Base-by-base conservation (phyloP, 768 basidiomycete genomes). In the Suillus plorans region DNA sequence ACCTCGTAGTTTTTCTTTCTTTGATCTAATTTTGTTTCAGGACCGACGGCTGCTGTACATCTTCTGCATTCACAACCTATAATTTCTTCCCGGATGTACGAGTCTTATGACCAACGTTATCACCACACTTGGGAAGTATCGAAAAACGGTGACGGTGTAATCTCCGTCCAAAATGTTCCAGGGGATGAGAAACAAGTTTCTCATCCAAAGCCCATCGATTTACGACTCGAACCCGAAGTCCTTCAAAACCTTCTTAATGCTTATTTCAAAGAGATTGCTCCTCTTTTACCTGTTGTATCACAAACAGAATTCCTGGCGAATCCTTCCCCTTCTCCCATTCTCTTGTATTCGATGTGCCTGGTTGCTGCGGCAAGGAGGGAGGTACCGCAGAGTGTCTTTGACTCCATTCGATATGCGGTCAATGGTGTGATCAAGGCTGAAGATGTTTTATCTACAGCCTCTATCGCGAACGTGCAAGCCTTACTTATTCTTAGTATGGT, bases 331-430 rank as follows among this genome's bases (percentile, higher is more conserved):
- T 86, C 94, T 3, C 88, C 91, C 5, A 82, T 99, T 28, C 78
- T 99, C 64, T 84, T 99, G 25, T 98, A 98, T 76, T 89, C 94
- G 44, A 95, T 99, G 78, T 98, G 95, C 76, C 89, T 95, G 37
- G 89, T 98, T 49, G 93, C 96, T 22, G 92, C 93, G 18, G 89
- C 94, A 37, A 85, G 91, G 62, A 86, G 96, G 58, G 89, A 92
- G 65, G 88, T 93, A 5, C 90, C 95, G 3, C 89, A 92, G 69
- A 80, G 84, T 61, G 84, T 96, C n/a, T 97, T 99, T 69, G 92
- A 97, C 69, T 89, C 90, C 2, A 89, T 99, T 63, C 87, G 97
- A 66, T 89, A 87, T 67, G 86, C 91, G 13, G 94, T 98, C 68
- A 96, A 97, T 72, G 85, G 82, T 55, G 81, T 96, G 56, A 90